Conservation (phyloP, 352 stramenopile genomes). For the Phytophthora cryptogea region DNA sequence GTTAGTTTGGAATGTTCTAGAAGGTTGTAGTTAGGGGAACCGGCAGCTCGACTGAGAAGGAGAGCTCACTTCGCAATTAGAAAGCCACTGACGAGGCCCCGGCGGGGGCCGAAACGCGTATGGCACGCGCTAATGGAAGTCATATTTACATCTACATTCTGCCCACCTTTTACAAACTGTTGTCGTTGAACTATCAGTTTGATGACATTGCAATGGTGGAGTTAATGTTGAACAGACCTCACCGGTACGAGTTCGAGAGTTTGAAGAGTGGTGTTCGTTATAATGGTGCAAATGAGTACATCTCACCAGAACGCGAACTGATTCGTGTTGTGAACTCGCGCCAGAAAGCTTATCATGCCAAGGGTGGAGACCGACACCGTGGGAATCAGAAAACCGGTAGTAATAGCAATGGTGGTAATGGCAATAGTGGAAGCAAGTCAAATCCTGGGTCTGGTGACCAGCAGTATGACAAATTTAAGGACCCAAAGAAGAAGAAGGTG, state of each 20-base stretch:
- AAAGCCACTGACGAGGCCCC: no score
- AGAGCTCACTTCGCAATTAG: no score
- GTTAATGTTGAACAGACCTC: conserved; percentile 2
- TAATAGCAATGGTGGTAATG: no score
- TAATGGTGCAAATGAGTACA: conserved; percentile 1
- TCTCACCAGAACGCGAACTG: conserved; percentile 9
- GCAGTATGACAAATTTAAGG: background rate
- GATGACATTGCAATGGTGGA: conserved; percentile 6
- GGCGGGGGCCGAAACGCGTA: no score
- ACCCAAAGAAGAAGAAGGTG: conserved; percentile 4
- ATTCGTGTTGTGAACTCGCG: conserved; percentile 14
- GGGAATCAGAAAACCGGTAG: background rate
- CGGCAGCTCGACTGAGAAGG: no score
- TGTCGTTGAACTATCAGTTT: conserved; percentile 9
- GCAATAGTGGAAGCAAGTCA: background rate
- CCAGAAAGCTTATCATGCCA: conserved; percentile 7
- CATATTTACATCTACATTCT: no score
- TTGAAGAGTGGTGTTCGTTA: conserved; percentile 7
- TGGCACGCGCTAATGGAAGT: no score
- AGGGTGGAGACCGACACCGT: conserved; percentile 1
- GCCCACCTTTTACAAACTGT: no score
- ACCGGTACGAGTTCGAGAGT: conserved; percentile 12
- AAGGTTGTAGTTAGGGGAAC: no score
- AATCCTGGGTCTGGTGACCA: background rate
- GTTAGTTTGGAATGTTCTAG: no score